A percentile compares a stretch with the other conserved stretches of the same genome.
These are phyloP conservation scores for Kazachstania africana DNA, from an alignment of 805 yeast genomes.

Conservation along the genomic window DNA sequence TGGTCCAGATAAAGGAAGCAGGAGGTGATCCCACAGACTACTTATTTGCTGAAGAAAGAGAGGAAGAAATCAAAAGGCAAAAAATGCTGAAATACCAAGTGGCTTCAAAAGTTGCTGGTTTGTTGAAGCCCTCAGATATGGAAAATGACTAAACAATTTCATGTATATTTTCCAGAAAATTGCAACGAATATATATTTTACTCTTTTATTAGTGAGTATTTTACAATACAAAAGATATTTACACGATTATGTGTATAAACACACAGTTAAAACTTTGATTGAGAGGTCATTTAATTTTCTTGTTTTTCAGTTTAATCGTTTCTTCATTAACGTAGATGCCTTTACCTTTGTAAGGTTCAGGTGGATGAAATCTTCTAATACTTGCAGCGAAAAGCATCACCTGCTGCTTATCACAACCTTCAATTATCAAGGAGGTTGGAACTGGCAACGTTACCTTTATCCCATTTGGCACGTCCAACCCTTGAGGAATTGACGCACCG, in stretches of 20 bases:
- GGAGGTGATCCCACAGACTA: conserved; percentile 93
- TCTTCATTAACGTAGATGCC: conserved; percentile 90
- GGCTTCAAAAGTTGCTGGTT: conserved; percentile 77
- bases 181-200: not conserved
- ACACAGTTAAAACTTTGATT: not conserved
- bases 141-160: conserved; percentile 2
- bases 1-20: conserved; percentile 83
- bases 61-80: conserved; percentile 54
- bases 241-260: not conserved
- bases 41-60: conserved; percentile 81
- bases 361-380: conserved; percentile 78
- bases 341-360: conserved; percentile 97
- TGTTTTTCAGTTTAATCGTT: conserved; percentile 79
- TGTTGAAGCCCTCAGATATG: conserved; percentile 71
- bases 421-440: conserved; percentile 75
- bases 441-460: conserved; percentile 65
- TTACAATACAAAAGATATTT: too few species aligned
- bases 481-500: conserved; percentile 77
- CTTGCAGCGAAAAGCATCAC: conserved; percentile 82
- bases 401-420: conserved; percentile 81
- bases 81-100: too few species aligned
- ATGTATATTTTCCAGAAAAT: too few species aligned
- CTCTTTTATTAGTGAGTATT: too few species aligned
- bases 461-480: conserved; percentile 65
- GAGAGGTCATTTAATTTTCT: conserved; percentile 68